A percentile compares a stretch with the other conserved stretches of the same genome.
Conservation (phyloP, 495 filamentous ascomycete species). For the Penicillium manginii region DNA sequence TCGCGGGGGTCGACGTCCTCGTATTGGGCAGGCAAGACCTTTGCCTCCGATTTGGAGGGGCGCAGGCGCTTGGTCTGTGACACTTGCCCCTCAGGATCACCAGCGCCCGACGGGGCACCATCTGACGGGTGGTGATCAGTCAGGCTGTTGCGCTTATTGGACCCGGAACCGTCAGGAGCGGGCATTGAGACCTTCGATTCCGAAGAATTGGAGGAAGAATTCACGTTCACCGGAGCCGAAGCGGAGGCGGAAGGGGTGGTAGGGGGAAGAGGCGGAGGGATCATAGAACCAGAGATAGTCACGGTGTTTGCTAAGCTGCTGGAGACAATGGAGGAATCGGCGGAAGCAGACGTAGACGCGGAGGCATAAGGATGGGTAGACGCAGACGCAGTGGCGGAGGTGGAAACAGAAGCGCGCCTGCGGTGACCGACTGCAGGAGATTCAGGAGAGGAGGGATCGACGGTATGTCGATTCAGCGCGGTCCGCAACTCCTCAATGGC, state of each 20-base stretch:
- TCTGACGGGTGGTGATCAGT: slow-evolving; percentile 33
- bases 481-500: slow-evolving; percentile 54
- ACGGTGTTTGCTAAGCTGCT: slow-evolving; percentile 18
- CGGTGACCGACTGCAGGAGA: slow-evolving; percentile 43
- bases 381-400: slow-evolving; percentile 24
- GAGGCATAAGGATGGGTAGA: slow-evolving; percentile 19
- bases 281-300: background rate
- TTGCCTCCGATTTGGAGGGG: slow-evolving; percentile 60
- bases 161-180: slow-evolving; percentile 38
- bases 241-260: slow-evolving; percentile 21
- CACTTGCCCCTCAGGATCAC: slow-evolving; percentile 43
- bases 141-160: slow-evolving; percentile 48
- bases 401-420: slow-evolving; percentile 48
- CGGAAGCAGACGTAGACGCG: slow-evolving; percentile 23
- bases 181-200: slow-evolving; percentile 42
- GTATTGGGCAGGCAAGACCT: slow-evolving; percentile 75
- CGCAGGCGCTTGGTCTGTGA: slow-evolving; percentile 58
- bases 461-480: slow-evolving; percentile 48
- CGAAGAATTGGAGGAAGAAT: slow-evolving; percentile 24
- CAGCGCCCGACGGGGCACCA: slow-evolving; percentile 45
- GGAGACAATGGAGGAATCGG: slow-evolving; percentile 25
- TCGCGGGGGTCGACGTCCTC: slow-evolving; percentile 78
- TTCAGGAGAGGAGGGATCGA: slow-evolving; percentile 43
- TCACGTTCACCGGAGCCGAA: slow-evolving; percentile 8
- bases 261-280: slow-evolving; percentile 17